These are phyloP conservation scores for Ustilago curta DNA, from an alignment of 1,284 basidiomycete genomes.

Conservation along the genomic window DNA sequence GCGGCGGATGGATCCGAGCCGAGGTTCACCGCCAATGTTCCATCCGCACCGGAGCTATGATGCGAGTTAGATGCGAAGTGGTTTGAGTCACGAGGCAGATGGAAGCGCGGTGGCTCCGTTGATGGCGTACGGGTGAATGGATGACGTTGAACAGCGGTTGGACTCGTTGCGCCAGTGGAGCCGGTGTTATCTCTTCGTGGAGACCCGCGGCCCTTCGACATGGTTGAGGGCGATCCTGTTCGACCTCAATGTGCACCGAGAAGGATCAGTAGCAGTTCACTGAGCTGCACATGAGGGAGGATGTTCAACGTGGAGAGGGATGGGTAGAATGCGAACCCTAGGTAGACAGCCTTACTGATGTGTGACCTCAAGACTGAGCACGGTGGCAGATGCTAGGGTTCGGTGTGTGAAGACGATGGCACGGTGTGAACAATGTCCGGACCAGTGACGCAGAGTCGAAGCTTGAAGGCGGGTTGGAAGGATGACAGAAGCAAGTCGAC, in stretches of 20 bases:
- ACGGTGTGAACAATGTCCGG: background rate
- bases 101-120: slow-evolving; percentile 44
- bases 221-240: background rate
- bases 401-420: background rate
- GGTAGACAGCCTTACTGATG: background rate
- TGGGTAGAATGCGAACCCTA: background rate
- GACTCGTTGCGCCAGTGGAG: slow-evolving; percentile 9
- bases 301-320: background rate
- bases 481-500: background rate
- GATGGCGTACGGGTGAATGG: slow-evolving; percentile 38
- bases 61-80: background rate
- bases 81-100: slow-evolving; percentile 19
- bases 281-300: background rate
- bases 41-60: slow-evolving; percentile 10
- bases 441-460: background rate
- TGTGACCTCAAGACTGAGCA: background rate
- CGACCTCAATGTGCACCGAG: background rate
- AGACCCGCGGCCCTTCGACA: slow-evolving; percentile 21
- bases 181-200: slow-evolving; percentile 14
- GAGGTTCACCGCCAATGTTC: slow-evolving; percentile 25
- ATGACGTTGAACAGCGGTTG: slow-evolving; percentile 29
- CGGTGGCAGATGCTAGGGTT: background rate
- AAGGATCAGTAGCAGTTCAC: background rate
- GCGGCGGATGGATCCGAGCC: slow-evolving; percentile 21
- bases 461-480: background rate